Conservation (phyloP, 257 asterid genomes). For the Solanum peruvianum region DNA sequence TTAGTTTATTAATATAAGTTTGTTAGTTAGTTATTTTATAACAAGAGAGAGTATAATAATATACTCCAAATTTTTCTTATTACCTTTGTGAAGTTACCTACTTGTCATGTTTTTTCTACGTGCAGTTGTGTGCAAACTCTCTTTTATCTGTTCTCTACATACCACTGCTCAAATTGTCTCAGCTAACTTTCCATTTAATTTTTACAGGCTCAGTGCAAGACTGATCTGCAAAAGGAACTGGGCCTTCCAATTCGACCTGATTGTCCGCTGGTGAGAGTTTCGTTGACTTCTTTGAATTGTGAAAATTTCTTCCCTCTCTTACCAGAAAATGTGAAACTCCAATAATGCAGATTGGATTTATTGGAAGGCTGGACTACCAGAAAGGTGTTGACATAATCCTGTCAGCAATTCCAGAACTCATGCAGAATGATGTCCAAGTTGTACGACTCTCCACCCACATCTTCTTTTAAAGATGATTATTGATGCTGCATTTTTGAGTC, state of each 20-base stretch:
- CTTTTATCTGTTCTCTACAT: background rate
- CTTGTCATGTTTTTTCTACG: background rate
- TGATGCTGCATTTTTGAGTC: background rate
- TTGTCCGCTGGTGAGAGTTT: constrained; percentile 64
- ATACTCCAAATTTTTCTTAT: too few relatives aligned
- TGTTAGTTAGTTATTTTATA: too few relatives aligned
- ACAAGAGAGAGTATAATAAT: too few relatives aligned
- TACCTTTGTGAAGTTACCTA: background rate
- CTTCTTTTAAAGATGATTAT: background rate
- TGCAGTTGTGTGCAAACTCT: background rate
- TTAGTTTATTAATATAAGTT: too few relatives aligned
- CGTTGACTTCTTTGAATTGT: background rate
- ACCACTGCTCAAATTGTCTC: background rate
- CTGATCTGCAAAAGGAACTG: constrained; percentile 76
- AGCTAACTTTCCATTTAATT: background rate
- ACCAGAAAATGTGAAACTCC: constrained; percentile 1
- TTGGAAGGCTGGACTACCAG: constrained; percentile 93
- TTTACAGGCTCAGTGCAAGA: constrained; percentile 65
- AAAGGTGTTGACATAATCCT: constrained; percentile 92
- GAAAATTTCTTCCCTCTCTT: background rate
- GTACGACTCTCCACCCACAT: constrained; percentile 22
- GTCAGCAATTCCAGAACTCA: constrained; percentile 72
- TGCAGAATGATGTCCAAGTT: constrained; percentile 82
- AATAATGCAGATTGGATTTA: constrained; percentile 70
- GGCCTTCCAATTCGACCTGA: constrained; percentile 83